Base-by-base conservation (phyloP, 306 rosid species). In the Mimosa pudica region DNA sequence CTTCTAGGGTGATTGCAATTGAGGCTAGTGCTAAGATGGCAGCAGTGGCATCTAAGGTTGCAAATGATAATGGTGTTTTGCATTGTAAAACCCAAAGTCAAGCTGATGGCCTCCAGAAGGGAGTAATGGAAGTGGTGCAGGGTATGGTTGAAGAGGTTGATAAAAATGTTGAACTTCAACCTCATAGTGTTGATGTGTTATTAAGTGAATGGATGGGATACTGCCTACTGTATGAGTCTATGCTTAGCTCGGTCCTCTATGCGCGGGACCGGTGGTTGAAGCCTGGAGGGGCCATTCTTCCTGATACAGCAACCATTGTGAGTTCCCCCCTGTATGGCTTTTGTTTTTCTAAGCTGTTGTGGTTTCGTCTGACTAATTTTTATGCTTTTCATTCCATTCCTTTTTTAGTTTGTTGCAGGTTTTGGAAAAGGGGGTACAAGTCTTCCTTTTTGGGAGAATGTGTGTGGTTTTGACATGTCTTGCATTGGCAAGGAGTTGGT, bases 141-240 rank as follows among this genome's bases (percentile, higher is more conserved):
- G 83, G 90, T 63, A 93, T 93, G 98, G 91, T 90, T 81, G 95
- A 93, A 86, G 97, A 89, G 67, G 84, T 93, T 81, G 97, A 90
- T 52, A 86, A 86, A 83, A 78, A 73, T 76, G 77, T 81, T 86
- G 79, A 82, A 74, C 88, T 95, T 77, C 83, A 88, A 81, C 98
- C 97, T 71, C 88, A 88, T n/a, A 91, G 93, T 73, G 86, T 95
- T 81, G 98, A 95, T 77, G 91, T 95, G 49, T 80, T 95, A 84
- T 52, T 93, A 63, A 95, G 99, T 85, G 97, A 95, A 85, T 95
- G 99, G 99, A 95, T 95, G 97, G 98, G 99, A 32, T 95, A 95
- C 82, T 95, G 99, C 91, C 66, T 95, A 75, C 85, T 92, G 42
- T 95, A 92, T 9, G 99, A 95, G 86, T 89, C 99, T 81, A 93